phyloP scores from a whole-genome alignment of 345 rosid species.

The Nephelium lappaceum region DNA sequence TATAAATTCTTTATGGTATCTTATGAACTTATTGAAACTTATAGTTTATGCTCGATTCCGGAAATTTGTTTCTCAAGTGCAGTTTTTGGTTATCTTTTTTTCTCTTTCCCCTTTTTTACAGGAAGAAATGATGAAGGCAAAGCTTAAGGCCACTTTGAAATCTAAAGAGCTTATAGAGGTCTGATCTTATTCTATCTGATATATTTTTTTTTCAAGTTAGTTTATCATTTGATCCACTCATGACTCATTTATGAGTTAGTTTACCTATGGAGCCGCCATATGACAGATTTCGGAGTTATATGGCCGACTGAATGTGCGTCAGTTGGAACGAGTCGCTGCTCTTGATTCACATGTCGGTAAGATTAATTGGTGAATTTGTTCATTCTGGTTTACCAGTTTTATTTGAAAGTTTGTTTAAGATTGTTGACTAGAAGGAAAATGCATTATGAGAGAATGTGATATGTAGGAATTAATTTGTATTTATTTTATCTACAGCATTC shows the following conservation, averaged over 20 bases:
- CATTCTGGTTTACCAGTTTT: neutral
- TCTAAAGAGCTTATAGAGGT: conserved; percentile 75
- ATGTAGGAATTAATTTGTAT: neutral
- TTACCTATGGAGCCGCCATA: conserved; percentile 78
- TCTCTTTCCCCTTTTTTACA: conserved; percentile 22
- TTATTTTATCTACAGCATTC: conserved; percentile 41
- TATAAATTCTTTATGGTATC: conserved; percentile 39
- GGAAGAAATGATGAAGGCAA: conserved; percentile 90
- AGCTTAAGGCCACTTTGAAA: conserved; percentile 71
- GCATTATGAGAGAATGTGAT: neutral
- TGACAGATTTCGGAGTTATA: conserved; percentile 98
- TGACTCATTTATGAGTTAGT: neutral
- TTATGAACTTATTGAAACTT: neutral
- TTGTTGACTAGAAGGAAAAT: too few relatives aligned
- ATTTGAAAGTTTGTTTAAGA: neutral
- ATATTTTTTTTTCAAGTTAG: neutral
- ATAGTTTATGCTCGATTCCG: neutral
- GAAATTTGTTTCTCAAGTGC: conserved; percentile 11
- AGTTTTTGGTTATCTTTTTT: conserved; percentile 5
- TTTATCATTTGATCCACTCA: neutral
- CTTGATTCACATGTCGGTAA: conserved; percentile 83
- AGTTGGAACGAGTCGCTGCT: conserved; percentile 72
- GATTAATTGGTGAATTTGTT: conserved; percentile 70
- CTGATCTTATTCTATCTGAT: conserved; percentile 24
- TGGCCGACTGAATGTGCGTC: conserved; percentile 83